These are phyloP conservation scores for Rachicladosporium sp. DNA, from an alignment of 2,329 filamentous ascomycete species.

Conservation along the genomic window DNA sequence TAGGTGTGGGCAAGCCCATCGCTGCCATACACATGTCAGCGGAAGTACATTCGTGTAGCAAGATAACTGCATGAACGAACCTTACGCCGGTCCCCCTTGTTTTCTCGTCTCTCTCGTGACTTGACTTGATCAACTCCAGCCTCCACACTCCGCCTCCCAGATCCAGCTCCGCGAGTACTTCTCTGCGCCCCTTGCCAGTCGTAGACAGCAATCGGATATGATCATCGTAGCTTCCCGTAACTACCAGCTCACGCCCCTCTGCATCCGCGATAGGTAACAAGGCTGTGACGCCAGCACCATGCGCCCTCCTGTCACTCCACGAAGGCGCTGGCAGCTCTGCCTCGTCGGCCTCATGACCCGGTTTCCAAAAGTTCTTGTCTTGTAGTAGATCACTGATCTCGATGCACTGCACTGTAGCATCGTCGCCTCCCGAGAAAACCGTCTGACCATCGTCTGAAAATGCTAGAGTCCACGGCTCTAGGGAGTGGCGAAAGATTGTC, in stretches of 20 bases:
- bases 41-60: no score
- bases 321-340: slow-evolving; percentile 2
- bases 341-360: neutral
- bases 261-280: slow-evolving; percentile 59
- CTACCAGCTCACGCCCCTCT: slow-evolving; percentile 34
- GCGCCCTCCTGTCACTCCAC: slow-evolving; percentile 45
- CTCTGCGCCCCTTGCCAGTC: slow-evolving; percentile 27
- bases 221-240: slow-evolving; percentile 92
- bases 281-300: slow-evolving; percentile 76
- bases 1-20: neutral
- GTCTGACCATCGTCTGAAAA: slow-evolving; percentile 34
- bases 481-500: no score
- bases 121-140: slow-evolving; percentile 46
- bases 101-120: no score
- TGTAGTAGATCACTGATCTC: slow-evolving; percentile 14
- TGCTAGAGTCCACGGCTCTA: slow-evolving; percentile 65
- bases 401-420: slow-evolving; percentile 47
- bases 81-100: no score
- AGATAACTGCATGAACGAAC: no score
- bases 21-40: no score
- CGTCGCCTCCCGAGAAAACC: slow-evolving; percentile 62
- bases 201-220: slow-evolving; percentile 53
- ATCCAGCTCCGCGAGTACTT: slow-evolving; percentile 49
- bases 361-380: no score
- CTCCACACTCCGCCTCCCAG: slow-evolving; percentile 82